Evolutionary conservation across 306 rosid genomes (phyloP).

Genomic region (Casuarina equisetifolia): DNA sequence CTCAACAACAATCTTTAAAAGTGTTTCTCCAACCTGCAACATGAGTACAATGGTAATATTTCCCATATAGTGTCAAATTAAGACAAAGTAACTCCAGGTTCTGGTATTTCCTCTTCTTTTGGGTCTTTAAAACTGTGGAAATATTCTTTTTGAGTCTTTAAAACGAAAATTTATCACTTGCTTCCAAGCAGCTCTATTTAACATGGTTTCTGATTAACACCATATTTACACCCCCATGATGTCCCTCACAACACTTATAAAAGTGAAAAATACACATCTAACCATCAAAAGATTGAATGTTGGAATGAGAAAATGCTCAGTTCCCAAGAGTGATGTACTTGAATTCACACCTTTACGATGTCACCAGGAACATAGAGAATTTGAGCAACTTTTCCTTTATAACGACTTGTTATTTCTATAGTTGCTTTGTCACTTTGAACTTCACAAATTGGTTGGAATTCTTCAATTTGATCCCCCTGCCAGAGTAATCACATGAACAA

Average conservation of each 20-base stretch:
- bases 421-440: conserved; percentile 99
- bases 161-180: not conserved
- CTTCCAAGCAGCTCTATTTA: not conserved
- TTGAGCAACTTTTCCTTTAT: conserved; percentile 70
- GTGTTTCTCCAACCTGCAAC: conserved; percentile 91
- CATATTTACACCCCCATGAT: not conserved
- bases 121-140: not conserved
- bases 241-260: not conserved
- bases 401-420: conserved; percentile 94
- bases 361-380: conserved; percentile 73
- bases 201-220: not conserved
- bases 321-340: not conserved
- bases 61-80: not conserved
- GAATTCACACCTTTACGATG: conserved; percentile 72
- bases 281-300: not conserved
- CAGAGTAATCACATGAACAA: conserved; percentile 18
- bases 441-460: conserved; percentile 90
- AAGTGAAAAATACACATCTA: not conserved
- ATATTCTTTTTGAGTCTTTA: too few species aligned
- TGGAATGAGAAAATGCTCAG: not conserved
- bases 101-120: not conserved
- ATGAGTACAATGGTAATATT: conserved; percentile 10
- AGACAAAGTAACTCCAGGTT: not conserved
- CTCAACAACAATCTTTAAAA: conserved; percentile 53
- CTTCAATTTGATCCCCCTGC: conserved; percentile 87